phyloP scores from a whole-genome alignment of 345 rosid species.

The Sonneratia caseolaris region DNA sequence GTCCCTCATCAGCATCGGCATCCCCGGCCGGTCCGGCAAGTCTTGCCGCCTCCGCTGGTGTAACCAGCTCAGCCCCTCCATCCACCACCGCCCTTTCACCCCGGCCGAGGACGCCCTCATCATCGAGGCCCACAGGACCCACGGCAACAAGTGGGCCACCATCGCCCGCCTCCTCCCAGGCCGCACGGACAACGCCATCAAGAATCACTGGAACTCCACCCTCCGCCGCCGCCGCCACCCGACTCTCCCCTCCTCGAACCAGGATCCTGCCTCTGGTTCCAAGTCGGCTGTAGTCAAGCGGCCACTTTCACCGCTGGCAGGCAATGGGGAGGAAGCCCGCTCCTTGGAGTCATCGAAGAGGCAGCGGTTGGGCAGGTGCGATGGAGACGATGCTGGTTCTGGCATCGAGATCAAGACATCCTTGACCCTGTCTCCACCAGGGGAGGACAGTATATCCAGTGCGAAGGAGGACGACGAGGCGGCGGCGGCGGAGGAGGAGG shows the following conservation, averaged over 20 bases:
- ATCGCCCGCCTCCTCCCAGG: constrained; percentile 54
- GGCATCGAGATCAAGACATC: constrained; percentile 26
- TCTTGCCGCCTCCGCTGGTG: constrained; percentile 68
- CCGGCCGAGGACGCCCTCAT: constrained; percentile 46
- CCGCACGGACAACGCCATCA: constrained; percentile 57
- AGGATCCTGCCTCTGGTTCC: constrained; percentile 24
- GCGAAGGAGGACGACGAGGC: constrained; percentile 1
- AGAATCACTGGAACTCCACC: constrained; percentile 70
- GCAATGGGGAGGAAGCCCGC: constrained; percentile 17
- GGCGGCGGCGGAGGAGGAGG: constrained; percentile 4
- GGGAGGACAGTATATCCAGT: constrained; percentile 12
- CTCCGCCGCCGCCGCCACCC: constrained; percentile 22
- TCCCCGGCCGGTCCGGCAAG: constrained; percentile 61
- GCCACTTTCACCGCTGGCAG: background rate
- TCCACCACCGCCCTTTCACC: constrained; percentile 56
- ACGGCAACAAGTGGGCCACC: constrained; percentile 66
- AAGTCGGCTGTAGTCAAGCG: constrained; percentile 19
- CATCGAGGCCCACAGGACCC: constrained; percentile 37
- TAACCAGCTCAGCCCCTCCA: constrained; percentile 56
- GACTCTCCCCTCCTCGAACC: background rate
- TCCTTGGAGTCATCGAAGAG: constrained; percentile 13
- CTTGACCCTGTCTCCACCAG: constrained; percentile 41
- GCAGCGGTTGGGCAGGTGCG: constrained; percentile 3
- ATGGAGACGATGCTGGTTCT: background rate
- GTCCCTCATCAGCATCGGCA: constrained; percentile 47